phyloP scores from a whole-genome alignment of 768 basidiomycete species.

The Peribolospora baueri region DNA sequence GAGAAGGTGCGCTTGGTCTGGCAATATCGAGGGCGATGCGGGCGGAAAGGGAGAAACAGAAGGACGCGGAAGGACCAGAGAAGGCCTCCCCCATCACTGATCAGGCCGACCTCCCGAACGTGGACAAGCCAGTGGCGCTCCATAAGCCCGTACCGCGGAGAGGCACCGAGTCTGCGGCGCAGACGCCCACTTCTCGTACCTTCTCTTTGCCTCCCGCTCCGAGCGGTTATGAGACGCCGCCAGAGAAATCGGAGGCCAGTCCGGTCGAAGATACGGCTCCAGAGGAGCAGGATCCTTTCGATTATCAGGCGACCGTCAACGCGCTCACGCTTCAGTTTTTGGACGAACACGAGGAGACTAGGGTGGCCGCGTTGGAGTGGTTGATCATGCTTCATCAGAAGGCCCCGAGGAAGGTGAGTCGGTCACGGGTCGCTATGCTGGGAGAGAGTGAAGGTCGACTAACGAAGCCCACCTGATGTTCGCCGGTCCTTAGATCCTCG shows the following conservation, averaged over 20 bases:
- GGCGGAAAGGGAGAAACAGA: neutral
- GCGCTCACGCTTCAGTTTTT: conserved; percentile 79
- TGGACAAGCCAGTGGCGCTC: neutral
- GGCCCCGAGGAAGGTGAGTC: conserved; percentile 64
- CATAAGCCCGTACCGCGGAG: neutral
- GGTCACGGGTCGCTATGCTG: neutral
- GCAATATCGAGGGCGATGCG: neutral
- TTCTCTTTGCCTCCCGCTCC: neutral
- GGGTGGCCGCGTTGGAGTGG: conserved; percentile 91
- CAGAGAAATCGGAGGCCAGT: neutral
- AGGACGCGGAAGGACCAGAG: neutral
- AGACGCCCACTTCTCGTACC: neutral
- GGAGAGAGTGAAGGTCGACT: neutral
- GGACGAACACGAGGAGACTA: conserved; percentile 87
- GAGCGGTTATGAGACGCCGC: conserved; percentile 1
- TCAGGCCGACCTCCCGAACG: neutral
- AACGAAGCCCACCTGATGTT: neutral
- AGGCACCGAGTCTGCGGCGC: neutral
- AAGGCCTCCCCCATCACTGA: neutral
- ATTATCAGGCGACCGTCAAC: conserved; percentile 78
- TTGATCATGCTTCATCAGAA: conserved; percentile 95
- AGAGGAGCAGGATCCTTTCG: conserved; percentile 48
- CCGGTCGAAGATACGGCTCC: conserved; percentile 7
- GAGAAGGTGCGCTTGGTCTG: neutral
- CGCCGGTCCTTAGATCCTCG: conserved; percentile 39